A percentile compares a stretch with the other conserved stretches of the same genome.
Evolutionary conservation across 495 filamentous ascomycete species (phyloP).

Genomic region (Aspergillus homomorphus): DNA sequence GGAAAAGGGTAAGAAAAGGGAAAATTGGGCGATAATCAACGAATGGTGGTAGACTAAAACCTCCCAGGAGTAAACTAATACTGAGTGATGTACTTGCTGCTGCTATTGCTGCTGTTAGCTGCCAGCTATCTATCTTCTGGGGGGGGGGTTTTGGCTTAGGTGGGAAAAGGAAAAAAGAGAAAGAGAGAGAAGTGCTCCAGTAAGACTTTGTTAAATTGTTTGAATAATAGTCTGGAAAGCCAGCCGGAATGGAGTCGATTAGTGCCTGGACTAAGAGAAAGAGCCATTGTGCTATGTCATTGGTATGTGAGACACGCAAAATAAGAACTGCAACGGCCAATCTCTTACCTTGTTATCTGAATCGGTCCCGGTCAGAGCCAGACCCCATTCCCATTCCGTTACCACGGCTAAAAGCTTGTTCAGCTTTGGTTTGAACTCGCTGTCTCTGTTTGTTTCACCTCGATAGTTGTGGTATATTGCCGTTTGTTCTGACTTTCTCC

Average conservation of each 20-base stretch:
- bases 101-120: too few relatives aligned
- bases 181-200: neutral
- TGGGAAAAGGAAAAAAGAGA: neutral
- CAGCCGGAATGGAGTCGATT: constrained; percentile 4
- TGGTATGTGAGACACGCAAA: constrained; percentile 8
- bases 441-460: neutral
- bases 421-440: neutral
- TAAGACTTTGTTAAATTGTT: neutral
- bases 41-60: too few relatives aligned
- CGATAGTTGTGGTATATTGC: neutral
- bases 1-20: constrained; percentile 3
- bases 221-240: too few relatives aligned
- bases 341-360: neutral
- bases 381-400: neutral
- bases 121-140: too few relatives aligned
- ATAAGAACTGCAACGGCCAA: constrained; percentile 5
- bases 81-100: too few relatives aligned
- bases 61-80: too few relatives aligned
- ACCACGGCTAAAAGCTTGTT: neutral
- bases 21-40: neutral
- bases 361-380: neutral
- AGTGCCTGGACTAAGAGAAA: constrained; percentile 2
- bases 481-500: too few relatives aligned
- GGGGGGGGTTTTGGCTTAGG: too few relatives aligned
- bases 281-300: constrained; percentile 5